Evolutionary conservation across 768 basidiomycete species (phyloP).

Genomic region (Tricholoma saponaceum): DNA sequence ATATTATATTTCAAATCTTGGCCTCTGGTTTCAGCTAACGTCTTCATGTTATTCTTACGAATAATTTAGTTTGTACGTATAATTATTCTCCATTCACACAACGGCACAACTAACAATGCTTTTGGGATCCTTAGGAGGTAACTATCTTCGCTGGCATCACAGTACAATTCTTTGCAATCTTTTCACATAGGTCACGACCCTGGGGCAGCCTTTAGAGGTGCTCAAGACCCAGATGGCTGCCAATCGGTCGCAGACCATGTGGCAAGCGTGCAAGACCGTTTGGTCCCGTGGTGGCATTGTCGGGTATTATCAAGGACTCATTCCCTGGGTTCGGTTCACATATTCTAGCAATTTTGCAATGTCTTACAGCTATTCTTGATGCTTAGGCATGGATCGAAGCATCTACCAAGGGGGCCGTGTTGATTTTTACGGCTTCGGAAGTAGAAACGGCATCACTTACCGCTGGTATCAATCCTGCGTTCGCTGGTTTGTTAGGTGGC

Average conservation of each 20-base stretch:
- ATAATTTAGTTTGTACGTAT: conserved; percentile 47
- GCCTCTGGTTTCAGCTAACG: neutral
- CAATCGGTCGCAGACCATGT: conserved; percentile 89
- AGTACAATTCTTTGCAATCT: neutral
- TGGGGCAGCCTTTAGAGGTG: conserved; percentile 97
- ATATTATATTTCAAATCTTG: conserved; percentile 11
- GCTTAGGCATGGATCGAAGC: conserved; percentile 97
- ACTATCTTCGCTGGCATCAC: conserved; percentile 27
- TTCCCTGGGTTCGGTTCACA: conserved; percentile 79
- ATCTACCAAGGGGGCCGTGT: conserved; percentile 94
- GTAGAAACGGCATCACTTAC: conserved; percentile 67
- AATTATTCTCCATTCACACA: conserved; percentile 1
- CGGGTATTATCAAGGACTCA: conserved; percentile 97
- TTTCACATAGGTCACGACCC: conserved; percentile 78
- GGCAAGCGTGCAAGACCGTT: conserved; percentile 77
- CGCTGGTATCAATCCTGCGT: conserved; percentile 74
- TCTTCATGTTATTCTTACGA: conserved; percentile 2
- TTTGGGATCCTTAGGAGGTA: conserved; percentile 57
- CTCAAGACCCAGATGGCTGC: conserved; percentile 99
- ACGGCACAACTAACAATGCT: conserved; percentile 13
- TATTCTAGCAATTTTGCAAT: neutral
- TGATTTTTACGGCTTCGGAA: conserved; percentile 95
- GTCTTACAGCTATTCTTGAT: conserved; percentile 3
- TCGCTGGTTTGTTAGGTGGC: conserved; percentile 88
- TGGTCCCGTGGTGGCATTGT: conserved; percentile 87